Percentiles rank a stretch among this genome's conserved stretches.
Conservation (phyloP, 2,329 filamentous ascomycete species). For the Alternaria arborescens region DNA sequence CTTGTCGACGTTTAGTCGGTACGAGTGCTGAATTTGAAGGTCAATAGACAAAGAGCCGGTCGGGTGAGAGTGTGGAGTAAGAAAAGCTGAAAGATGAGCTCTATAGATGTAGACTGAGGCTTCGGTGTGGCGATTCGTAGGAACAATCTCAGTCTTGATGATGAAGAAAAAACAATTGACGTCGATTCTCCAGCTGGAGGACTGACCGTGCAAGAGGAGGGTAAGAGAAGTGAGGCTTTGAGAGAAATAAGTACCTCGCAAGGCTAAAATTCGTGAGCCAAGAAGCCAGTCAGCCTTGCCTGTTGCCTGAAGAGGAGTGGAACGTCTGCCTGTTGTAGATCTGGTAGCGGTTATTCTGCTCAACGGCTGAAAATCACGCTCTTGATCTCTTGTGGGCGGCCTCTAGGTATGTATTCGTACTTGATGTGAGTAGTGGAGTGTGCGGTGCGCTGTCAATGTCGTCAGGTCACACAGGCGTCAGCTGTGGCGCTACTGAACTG, state of each 20-base stretch:
- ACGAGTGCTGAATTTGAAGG: neutral
- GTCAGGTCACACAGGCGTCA: slow-evolving; percentile 3
- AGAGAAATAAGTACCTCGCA: neutral
- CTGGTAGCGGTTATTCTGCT: neutral
- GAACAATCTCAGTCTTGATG: neutral
- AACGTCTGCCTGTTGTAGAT: slow-evolving; percentile 10
- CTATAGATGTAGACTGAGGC: neutral
- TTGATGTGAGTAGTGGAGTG: neutral
- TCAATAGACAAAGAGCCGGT: neutral
- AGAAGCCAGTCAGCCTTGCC: slow-evolving; percentile 13
- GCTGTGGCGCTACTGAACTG: neutral
- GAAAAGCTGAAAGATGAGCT: neutral
- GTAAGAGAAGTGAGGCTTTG: neutral
- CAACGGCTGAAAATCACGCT: neutral
- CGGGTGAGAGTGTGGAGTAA: neutral
- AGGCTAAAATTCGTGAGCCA: slow-evolving; percentile 5
- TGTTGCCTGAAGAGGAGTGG: slow-evolving; percentile 16
- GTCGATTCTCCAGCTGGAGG: neutral
- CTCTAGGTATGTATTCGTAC: neutral
- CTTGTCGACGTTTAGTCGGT: neutral
- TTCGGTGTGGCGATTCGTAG: neutral
- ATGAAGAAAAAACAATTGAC: neutral
- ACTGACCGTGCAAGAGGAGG: neutral
- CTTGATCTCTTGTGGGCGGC: neutral
- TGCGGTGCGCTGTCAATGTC: slow-evolving; percentile 5